These are phyloP conservation scores for Tetratostichococcus sp. DNA, from an alignment of 139 green algal species.

Conservation along the genomic window DNA sequence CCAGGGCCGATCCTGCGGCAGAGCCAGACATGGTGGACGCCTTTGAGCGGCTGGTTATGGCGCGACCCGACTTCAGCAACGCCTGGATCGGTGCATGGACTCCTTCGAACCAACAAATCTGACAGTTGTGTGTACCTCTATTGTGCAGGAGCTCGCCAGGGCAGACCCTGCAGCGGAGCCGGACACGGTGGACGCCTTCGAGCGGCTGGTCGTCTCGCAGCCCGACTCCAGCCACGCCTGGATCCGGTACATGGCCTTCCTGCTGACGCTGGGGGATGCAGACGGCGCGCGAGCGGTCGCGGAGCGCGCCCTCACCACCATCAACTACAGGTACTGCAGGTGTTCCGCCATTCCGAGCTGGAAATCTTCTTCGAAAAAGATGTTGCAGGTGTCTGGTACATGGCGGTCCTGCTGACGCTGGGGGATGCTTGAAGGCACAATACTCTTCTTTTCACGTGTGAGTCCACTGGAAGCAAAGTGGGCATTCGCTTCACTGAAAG, in stretches of 20 bases:
- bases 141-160: too few relatives aligned
- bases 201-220: conserved; percentile 46
- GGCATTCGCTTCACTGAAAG: too few relatives aligned
- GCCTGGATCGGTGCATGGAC: conserved; percentile 96
- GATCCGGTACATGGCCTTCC: conserved; percentile 94
- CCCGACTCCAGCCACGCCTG: conserved; percentile 85
- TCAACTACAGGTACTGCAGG: conserved; percentile 56
- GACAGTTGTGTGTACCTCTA: too few relatives aligned
- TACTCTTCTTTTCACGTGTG: too few relatives aligned
- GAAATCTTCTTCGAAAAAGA: too few relatives aligned
- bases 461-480: too few relatives aligned
- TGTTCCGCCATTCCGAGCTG: too few relatives aligned
- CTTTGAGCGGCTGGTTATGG: conserved; percentile 68
- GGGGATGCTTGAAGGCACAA: too few relatives aligned
- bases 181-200: conserved; percentile 66
- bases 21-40: conserved; percentile 61
- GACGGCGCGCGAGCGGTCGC: conserved; percentile 71
- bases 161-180: conserved; percentile 33
- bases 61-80: conserved; percentile 67
- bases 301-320: conserved; percentile 80
- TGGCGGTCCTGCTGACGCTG: too few relatives aligned
- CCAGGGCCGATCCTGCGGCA: neutral
- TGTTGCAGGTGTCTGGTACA: too few relatives aligned
- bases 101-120: too few relatives aligned
- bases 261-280: conserved; percentile 74